Conservation (phyloP, 805 yeast species). For the Monosporozyma servazzii region DNA sequence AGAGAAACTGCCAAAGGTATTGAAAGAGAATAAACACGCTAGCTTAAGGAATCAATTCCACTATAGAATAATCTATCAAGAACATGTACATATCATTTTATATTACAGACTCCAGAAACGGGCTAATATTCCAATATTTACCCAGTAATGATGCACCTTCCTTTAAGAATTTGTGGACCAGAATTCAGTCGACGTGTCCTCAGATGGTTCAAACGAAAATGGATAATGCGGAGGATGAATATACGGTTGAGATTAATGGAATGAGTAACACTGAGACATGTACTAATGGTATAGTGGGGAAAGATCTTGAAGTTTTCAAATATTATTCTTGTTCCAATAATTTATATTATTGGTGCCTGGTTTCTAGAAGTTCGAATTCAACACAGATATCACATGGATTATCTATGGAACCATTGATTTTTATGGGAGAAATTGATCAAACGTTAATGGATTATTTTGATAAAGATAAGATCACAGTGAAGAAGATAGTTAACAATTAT, state of each 20-base stretch:
- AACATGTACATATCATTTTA: slow-evolving; percentile 25
- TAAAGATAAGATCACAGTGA: slow-evolving; percentile 40
- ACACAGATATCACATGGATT: not conserved
- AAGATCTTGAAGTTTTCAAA: slow-evolving; percentile 17
- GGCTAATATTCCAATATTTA: slow-evolving; percentile 22
- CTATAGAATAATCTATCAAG: not conserved
- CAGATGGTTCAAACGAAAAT: slow-evolving; percentile 1
- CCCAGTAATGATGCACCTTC: slow-evolving; percentile 23
- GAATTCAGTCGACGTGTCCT: slow-evolving; percentile 18
- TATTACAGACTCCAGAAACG: slow-evolving; percentile 20
- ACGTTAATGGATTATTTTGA: slow-evolving; percentile 53
- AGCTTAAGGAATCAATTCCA: not conserved
- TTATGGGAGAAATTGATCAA: slow-evolving; percentile 41
- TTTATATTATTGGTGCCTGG: slow-evolving; percentile 21
- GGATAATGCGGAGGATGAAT: not conserved
- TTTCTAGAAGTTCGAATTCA: not conserved
- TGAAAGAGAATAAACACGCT: not conserved
- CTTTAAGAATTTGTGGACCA: slow-evolving; percentile 17
- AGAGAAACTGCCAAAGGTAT: not conserved
- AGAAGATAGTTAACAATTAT: slow-evolving; percentile 56
- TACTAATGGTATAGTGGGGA: slow-evolving; percentile 12
- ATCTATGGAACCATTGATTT: slow-evolving; percentile 15
- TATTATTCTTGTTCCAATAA: slow-evolving; percentile 17
- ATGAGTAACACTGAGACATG: not conserved
- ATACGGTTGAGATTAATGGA: not conserved